phyloP scores from a whole-genome alignment of 176 grass and related monocot species.

The Eremochloa ophiuroides region DNA sequence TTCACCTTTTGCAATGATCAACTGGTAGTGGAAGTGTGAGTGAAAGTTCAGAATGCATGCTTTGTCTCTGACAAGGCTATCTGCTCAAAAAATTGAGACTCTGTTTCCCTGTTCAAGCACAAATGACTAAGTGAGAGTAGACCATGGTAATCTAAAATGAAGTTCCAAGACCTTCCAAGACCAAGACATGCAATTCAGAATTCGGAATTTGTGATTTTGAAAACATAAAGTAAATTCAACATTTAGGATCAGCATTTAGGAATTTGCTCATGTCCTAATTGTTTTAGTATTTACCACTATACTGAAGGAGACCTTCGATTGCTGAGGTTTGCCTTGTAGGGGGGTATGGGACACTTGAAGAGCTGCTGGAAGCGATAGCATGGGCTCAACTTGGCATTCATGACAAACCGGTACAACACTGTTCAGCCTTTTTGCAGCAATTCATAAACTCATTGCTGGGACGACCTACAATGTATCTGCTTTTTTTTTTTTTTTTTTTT shows the following conservation, averaged over 20 bases:
- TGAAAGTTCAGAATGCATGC: constrained; percentile 9
- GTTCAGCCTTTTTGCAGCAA: background rate
- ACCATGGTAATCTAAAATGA: background rate
- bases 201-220: background rate
- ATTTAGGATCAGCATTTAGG: background rate
- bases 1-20: constrained; percentile 5
- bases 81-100: background rate
- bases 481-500: too few species aligned
- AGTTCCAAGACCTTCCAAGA: background rate
- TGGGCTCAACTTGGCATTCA: constrained; percentile 50
- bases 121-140: background rate
- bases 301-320: background rate
- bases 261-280: background rate
- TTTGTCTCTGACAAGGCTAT: background rate
- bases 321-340: constrained; percentile 14
- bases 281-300: background rate
- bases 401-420: constrained; percentile 31
- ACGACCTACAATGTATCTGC: background rate
- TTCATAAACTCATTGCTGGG: background rate
- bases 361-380: constrained; percentile 36
- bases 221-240: background rate
- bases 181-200: background rate
- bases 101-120: background rate
- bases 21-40: constrained; percentile 1
- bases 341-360: constrained; percentile 45